A percentile compares a stretch with the other conserved stretches of the same genome.
Evolutionary conservation across 2,329 filamentous ascomycete genomes (phyloP).

Genomic region (Aspergillus brunneoviolaceus): DNA sequence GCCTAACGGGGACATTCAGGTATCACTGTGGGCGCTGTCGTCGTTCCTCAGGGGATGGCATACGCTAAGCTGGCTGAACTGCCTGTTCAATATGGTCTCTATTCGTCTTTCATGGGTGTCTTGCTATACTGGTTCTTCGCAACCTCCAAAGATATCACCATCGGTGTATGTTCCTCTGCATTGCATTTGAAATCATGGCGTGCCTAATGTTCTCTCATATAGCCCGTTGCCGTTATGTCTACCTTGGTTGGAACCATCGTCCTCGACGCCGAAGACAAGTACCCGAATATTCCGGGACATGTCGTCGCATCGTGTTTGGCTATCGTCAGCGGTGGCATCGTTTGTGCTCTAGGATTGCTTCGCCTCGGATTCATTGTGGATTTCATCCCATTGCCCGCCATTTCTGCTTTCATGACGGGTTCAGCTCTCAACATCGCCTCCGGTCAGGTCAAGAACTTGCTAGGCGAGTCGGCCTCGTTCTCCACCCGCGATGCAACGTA

Average conservation of each 20-base stretch:
- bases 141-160: conserved; percentile 97
- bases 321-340: conserved; percentile 73
- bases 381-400: conserved; percentile 83
- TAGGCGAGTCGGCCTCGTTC: conserved; percentile 69
- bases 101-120: conserved; percentile 95
- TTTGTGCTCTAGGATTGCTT: conserved; percentile 74
- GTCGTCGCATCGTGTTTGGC: conserved; percentile 76
- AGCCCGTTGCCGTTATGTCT: conserved; percentile 95
- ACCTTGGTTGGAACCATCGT: conserved; percentile 85
- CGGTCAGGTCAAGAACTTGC: conserved; percentile 77
- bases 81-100: conserved; percentile 79
- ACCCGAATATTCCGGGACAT: conserved; percentile 58
- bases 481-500: conserved; percentile 78
- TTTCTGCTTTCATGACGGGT: conserved; percentile 96
- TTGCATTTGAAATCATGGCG: background rate
- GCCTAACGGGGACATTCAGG: conserved; percentile 39
- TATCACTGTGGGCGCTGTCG: conserved; percentile 72
- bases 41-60: conserved; percentile 96
- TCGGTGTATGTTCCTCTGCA: conserved; percentile 64
- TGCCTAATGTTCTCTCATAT: conserved; percentile 9
- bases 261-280: conserved; percentile 55
- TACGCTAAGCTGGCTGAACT: conserved; percentile 83
- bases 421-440: conserved; percentile 85
- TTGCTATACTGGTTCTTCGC: conserved; percentile 97
- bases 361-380: conserved; percentile 89